Conservation (phyloP, 2,329 filamentous ascomycete species). For the Fusarium neocosmosporiellum region DNA sequence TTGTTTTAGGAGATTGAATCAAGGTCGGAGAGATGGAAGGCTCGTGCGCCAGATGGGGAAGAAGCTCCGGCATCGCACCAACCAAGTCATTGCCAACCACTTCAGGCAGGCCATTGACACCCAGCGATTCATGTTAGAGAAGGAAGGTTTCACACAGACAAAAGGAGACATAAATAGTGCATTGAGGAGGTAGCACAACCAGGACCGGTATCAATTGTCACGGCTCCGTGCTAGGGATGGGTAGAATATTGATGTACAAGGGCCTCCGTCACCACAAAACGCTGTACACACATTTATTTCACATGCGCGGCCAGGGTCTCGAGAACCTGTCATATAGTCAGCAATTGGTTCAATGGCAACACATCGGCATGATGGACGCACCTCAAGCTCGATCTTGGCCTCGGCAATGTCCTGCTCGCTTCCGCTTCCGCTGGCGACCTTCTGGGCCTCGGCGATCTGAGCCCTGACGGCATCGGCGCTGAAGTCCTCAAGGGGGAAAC, state of each 20-base stretch:
- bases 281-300: slow-evolving; percentile 75
- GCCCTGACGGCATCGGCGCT: slow-evolving; percentile 88
- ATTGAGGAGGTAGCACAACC: slow-evolving; percentile 43
- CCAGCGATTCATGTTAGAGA: neutral
- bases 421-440: slow-evolving; percentile 88
- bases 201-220: slow-evolving; percentile 52
- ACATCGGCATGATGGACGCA: slow-evolving; percentile 51
- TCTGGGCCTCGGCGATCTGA: slow-evolving; percentile 95
- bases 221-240: slow-evolving; percentile 49
- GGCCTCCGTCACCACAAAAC: slow-evolving; percentile 55
- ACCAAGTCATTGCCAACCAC: neutral
- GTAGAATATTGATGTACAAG: slow-evolving; percentile 57
- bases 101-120: slow-evolving; percentile 5
- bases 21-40: slow-evolving; percentile 15
- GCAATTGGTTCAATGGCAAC: slow-evolving; percentile 30
- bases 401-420: slow-evolving; percentile 98
- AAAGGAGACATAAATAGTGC: slow-evolving; percentile 19
- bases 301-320: slow-evolving; percentile 84
- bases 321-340: slow-evolving; percentile 71
- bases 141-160: slow-evolving; percentile 35
- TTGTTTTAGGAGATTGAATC: slow-evolving; percentile 2
- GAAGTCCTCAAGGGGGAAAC: slow-evolving; percentile 94
- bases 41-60: slow-evolving; percentile 4
- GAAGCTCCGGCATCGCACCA: slow-evolving; percentile 21
- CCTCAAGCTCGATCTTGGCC: slow-evolving; percentile 99